These are phyloP conservation scores for Linderina pennispora DNA, from an alignment of 192 early-diverging fungal species.

Conservation along the genomic window DNA sequence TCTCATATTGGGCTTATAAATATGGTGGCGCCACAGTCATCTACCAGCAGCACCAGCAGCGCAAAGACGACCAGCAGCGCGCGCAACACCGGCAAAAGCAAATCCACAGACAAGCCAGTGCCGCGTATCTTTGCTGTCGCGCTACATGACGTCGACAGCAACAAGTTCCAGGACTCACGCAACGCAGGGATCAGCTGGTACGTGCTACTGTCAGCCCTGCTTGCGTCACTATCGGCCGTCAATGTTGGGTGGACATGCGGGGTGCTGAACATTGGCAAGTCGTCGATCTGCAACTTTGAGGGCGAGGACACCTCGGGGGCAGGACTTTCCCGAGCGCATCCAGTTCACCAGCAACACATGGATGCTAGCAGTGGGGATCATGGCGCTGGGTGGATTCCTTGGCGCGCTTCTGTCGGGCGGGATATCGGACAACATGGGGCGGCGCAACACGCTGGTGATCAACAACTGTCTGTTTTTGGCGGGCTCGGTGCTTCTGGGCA, in stretches of 20 bases:
- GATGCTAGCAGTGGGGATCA: conserved; percentile 47
- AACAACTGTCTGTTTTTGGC: conserved; percentile 63
- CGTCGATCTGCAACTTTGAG: conserved; percentile 24
- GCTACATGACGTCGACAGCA: conserved; percentile 34
- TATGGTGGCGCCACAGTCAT: too few relatives aligned
- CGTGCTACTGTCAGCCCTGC: conserved; percentile 21
- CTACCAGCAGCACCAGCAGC: too few relatives aligned
- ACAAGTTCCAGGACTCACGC: conserved; percentile 41
- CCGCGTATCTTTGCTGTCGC: conserved; percentile 38
- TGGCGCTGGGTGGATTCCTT: conserved; percentile 55
- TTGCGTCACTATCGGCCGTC: conserved; percentile 33
- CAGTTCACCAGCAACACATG: conserved; percentile 33
- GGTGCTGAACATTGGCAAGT: conserved; percentile 28
- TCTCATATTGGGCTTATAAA: too few relatives aligned
- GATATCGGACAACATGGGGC: conserved; percentile 51
- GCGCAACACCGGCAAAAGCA: background rate
- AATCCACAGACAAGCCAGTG: background rate
- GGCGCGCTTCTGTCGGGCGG: conserved; percentile 54
- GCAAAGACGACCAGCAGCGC: background rate
- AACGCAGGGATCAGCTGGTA: conserved; percentile 41
- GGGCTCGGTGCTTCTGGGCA: conserved; percentile 57
- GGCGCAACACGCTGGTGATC: conserved; percentile 57
- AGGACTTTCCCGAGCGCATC: conserved; percentile 24
- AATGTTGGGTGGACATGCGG: conserved; percentile 36
- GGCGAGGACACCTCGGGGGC: background rate